A percentile compares a stretch with the other conserved stretches of the same genome.
Evolutionary conservation across 352 stramenopile species (phyloP).

Genomic region (Globisporangium emineosum): DNA sequence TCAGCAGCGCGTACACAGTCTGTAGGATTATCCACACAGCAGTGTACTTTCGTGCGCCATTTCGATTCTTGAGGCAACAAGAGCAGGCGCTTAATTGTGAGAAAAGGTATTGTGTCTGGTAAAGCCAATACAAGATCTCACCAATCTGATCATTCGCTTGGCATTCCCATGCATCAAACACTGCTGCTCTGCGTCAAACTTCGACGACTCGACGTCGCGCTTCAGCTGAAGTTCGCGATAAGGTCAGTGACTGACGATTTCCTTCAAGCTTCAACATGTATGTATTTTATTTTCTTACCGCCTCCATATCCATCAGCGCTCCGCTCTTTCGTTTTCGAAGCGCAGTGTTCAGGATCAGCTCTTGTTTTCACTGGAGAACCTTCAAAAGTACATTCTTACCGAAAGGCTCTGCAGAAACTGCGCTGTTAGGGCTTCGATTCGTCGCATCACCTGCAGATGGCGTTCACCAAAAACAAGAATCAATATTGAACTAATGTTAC

Average conservation of each 20-base stretch:
- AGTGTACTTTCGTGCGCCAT: constrained; percentile 76
- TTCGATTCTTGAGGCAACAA: constrained; percentile 32
- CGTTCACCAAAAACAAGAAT: too few relatives aligned
- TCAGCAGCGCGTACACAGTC: constrained; percentile 64
- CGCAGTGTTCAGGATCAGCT: not conserved
- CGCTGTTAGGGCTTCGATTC: constrained; percentile 53
- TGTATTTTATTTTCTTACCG: constrained; percentile 28
- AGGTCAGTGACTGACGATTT: not conserved
- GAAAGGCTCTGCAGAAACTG: constrained; percentile 57
- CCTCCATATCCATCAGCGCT: constrained; percentile 48
- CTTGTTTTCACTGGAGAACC: not conserved
- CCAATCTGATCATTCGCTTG: constrained; percentile 57
- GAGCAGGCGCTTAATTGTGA: not conserved
- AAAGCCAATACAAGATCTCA: too few relatives aligned
- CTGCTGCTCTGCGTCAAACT: constrained; percentile 56
- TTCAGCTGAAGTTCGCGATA: constrained; percentile 40
- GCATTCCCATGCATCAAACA: constrained; percentile 53
- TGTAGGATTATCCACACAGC: constrained; percentile 81
- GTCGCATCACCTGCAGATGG: constrained; percentile 37
- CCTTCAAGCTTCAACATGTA: not conserved
- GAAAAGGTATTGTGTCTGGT: not conserved
- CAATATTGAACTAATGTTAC: too few relatives aligned
- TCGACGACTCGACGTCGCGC: constrained; percentile 45
- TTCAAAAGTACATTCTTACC: constrained; percentile 20
- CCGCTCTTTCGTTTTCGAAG: constrained; percentile 29